Evolutionary conservation across 371 early-diverging fungal genomes (phyloP), one percentile per base, ranked within the genome.

Genomic region (Mortierella sp.): DNA sequence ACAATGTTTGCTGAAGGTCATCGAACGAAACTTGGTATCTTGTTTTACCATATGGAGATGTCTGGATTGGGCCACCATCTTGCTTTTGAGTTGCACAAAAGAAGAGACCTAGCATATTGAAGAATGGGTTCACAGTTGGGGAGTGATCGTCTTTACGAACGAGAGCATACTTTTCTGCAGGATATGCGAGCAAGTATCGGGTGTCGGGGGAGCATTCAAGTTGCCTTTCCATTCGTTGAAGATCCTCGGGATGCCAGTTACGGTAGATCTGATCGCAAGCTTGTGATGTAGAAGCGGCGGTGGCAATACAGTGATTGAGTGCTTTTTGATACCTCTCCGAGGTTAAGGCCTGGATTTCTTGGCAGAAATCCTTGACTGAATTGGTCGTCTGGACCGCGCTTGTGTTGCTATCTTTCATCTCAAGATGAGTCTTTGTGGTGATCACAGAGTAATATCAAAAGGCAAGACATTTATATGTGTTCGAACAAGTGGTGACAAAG

Each of bases 41-140:
- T 11, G 20, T 40, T 35, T 20, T 60, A 30, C 68, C 68, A 43
- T 60, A 68, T 24, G 68, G 68, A 3, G 61, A 68, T 32, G 68
- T 47, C 39, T 20, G 30, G 24, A 3, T 47, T 47, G 1, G 68
- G 20, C 39, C 40, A 57, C 14, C 60, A 3, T 45, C 22, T 59
- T 59, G 11, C 45, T 47, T n/a, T 59, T 47, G 51, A 68, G 22
- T 54, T n/a, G 26, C 28, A 28, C 55, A 20, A 28, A 54, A 20
- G 20, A 54, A 54, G 11, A 54, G 10, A 2, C 68, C 59, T 5
- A 47, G 10, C 43, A 59, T 37, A 35, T 68, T 68, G 49, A 68
- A 61, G 32, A 28, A 28, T 28, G 26, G 20, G 20, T 43, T 68
- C 26, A 47, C 61, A 47, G 43, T 35, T 20, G 49, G 43, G 0